Percentiles rank a stretch among this genome's conserved stretches.
Evolutionary conservation across 805 yeast species (phyloP).

Genomic region (Nakazawaea pomicola): DNA sequence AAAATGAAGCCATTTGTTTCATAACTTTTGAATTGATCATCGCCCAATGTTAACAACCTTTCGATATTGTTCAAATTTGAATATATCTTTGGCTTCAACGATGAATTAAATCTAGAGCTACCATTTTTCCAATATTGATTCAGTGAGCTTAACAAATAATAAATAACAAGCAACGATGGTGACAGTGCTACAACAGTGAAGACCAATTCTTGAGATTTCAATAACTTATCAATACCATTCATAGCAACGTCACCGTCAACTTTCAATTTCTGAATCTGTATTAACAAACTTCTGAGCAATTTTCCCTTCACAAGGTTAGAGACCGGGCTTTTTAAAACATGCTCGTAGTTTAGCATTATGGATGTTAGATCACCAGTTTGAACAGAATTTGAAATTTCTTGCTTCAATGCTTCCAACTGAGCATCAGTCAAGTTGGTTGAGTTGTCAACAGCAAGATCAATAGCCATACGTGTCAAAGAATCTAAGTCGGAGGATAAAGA

Average conservation of each 20-base stretch:
- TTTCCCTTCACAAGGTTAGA: constrained; percentile 61
- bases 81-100: constrained; percentile 31
- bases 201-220: constrained; percentile 90
- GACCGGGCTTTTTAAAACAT: constrained; percentile 66
- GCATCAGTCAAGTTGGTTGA: neutral
- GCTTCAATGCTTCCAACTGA: constrained; percentile 20
- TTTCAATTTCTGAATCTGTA: constrained; percentile 93
- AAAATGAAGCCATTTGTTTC: constrained; percentile 54
- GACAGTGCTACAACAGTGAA: constrained; percentile 87
- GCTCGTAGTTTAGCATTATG: constrained; percentile 77
- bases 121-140: constrained; percentile 31
- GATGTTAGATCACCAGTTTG: constrained; percentile 73
- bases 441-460: constrained; percentile 46
- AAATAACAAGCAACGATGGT: constrained; percentile 63
- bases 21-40: constrained; percentile 21
- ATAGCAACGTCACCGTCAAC: constrained; percentile 92
- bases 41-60: constrained; percentile 36
- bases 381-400: constrained; percentile 42
- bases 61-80: constrained; percentile 55
- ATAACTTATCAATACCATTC: constrained; percentile 82
- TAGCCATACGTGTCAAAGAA: constrained; percentile 83
- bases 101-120: constrained; percentile 25
- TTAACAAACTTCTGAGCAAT: constrained; percentile 69
- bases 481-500: constrained; percentile 74
- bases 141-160: constrained; percentile 33